Base-by-base conservation (phyloP, 495 filamentous ascomycete genomes). In the Cercophora samala region DNA sequence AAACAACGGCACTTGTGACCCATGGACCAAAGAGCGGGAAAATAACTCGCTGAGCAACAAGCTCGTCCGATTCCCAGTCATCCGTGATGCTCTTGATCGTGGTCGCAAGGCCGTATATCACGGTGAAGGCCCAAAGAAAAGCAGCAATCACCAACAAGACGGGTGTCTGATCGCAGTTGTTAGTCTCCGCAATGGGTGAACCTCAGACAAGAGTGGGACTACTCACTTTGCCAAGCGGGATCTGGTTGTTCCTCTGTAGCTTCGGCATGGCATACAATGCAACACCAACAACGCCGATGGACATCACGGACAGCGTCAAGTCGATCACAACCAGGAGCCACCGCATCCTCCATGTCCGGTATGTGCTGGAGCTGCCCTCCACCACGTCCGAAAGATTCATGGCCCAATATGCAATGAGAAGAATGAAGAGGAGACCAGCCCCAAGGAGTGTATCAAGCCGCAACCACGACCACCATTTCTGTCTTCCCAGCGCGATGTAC, bases 311-410 rank as follows among this genome's bases (percentile, higher is more conserved):
- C 23, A 70, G 56, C 2, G 62, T 64, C 24, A 54, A 3, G 21
- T 70, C 62, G 11, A 70, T 61, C 22, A 70, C 24, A 17, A 67
- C 23, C 13, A 58, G 17, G n/a, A 70, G 60, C 68, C 68, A 70
- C 15, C 15, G 5, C 25, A 64, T 37, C 6, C 23, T 13, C 58
- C 23, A 17, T 52, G 26, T 29, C 3, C 37, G 29, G n/a, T 58
- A 58, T 1, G 54, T 15, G 26, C 26, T 29, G 5, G 21, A 5
- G 52, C 32, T 8, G 1, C 1, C 5, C 18, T 60, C 23, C 4
- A 42, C 11, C 4, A 32, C 13, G 17, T 60, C 23, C 4, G 55
- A 46, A n/a, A 60, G 5, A 11, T 29, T 52, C 54, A 8, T 60
- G 26, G 21, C 60, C 9, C 26, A 63, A 52, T 52, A 63, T 2